These are phyloP conservation scores for Calonectria leucothoes DNA, from an alignment of 2,329 filamentous ascomycete species.

Conservation along the genomic window DNA sequence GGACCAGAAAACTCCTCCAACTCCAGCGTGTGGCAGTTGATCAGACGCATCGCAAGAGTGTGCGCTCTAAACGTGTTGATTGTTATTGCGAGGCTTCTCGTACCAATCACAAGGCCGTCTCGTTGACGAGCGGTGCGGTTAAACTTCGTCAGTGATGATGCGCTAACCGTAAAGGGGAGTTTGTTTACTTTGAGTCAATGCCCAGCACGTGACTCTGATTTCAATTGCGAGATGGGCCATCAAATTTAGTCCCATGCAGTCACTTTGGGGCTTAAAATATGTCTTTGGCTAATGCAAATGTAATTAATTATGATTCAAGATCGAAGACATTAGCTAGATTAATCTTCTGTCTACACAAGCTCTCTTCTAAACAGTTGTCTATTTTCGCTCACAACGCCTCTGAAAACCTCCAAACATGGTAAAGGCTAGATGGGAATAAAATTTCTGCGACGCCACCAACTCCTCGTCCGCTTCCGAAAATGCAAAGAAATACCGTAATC, in stretches of 20 bases:
- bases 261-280: neutral
- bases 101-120: neutral
- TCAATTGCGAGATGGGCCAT: neutral
- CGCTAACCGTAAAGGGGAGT: neutral
- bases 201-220: neutral
- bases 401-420: neutral
- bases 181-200: neutral
- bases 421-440: neutral
- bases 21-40: neutral
- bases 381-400: neutral
- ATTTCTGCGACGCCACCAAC: neutral
- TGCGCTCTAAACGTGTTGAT: neutral
- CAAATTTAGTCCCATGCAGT: neutral
- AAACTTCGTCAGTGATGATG: neutral
- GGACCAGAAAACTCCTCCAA: neutral
- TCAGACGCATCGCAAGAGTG: neutral
- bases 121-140: neutral
- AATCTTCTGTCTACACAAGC: neutral
- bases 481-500: too few relatives aligned
- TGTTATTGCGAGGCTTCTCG: neutral
- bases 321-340: neutral
- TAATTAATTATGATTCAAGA: neutral
- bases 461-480: neutral
- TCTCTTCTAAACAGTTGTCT: neutral
- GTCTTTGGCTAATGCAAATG: neutral